Conservation (phyloP, 2,329 filamentous ascomycete species). For the Xenosphaeropsis pyriputrescens region DNA sequence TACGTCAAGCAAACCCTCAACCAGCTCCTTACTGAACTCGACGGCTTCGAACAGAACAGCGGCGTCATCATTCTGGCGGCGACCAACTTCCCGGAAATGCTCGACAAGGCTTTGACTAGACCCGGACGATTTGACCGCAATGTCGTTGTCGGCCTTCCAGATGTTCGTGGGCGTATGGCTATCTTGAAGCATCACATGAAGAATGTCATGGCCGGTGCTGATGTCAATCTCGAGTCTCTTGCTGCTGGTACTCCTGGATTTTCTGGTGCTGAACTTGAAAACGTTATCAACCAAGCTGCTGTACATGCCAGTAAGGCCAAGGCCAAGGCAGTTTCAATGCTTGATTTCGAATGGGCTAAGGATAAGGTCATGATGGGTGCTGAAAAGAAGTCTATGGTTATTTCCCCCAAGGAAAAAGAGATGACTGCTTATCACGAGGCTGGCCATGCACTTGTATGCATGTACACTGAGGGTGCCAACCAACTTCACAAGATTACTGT, state of each 20-base stretch:
- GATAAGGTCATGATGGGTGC: constrained; percentile 97
- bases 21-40: constrained; percentile 89
- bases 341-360: constrained; percentile 92
- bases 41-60: constrained; percentile 89
- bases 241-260: constrained; percentile 82
- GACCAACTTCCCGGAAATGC: constrained; percentile 86
- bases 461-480: constrained; percentile 60
- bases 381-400: constrained; percentile 77
- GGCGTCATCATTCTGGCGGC: constrained; percentile 93
- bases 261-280: constrained; percentile 91
- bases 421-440: constrained; percentile 96
- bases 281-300: constrained; percentile 91
- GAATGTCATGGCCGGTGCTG: constrained; percentile 67
- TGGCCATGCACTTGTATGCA: constrained; percentile 79
- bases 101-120: constrained; percentile 88
- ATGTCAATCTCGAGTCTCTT: constrained; percentile 73
- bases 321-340: constrained; percentile 56
- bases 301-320: constrained; percentile 87
- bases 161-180: constrained; percentile 82
- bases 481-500: constrained; percentile 96
- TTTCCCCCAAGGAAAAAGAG: constrained; percentile 85
- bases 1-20: constrained; percentile 97
- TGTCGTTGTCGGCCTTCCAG: constrained; percentile 75
- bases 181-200: constrained; percentile 90
- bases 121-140: constrained; percentile 94